Conservation (phyloP, 305 asterid species). For the Salvia sclarea region DNA sequence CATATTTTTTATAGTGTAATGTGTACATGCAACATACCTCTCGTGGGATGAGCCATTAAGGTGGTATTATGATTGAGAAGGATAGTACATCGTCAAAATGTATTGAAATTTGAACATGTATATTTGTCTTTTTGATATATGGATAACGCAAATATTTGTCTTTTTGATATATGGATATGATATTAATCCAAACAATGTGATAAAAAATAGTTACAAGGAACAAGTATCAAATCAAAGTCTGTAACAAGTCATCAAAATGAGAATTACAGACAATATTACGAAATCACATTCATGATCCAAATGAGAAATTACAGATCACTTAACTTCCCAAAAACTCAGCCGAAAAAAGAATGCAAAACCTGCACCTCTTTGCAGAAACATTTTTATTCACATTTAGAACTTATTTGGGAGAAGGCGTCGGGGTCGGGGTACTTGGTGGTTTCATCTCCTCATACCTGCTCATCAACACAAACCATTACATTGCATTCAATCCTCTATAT, state of each 20-base stretch:
- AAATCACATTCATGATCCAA: constrained; percentile 12
- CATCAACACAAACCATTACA: constrained; percentile 14
- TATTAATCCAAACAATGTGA: background rate
- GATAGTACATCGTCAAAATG: no score
- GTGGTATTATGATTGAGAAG: no score
- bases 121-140: no score
- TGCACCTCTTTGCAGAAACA: constrained; percentile 8
- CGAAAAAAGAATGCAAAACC: constrained; percentile 12
- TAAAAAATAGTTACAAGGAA: background rate
- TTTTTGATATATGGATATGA: no score
- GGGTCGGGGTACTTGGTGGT: constrained; percentile 75
- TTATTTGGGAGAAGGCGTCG: constrained; percentile 51
- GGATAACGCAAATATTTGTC: no score
- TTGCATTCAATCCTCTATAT: background rate
- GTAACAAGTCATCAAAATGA: constrained; percentile 1
- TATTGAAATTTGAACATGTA: no score
- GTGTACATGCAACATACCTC: no score
- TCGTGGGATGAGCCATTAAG: no score
- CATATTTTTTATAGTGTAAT: no score
- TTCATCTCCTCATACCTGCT: constrained; percentile 83
- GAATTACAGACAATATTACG: background rate
- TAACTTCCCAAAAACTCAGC: constrained; percentile 14
- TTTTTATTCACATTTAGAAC: constrained; percentile 28
- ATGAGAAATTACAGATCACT: constrained; percentile 13
- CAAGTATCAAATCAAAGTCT: background rate